Evolutionary conservation across 2,329 filamentous ascomycete species (phyloP).

Genomic region (Fusarium sp.): DNA sequence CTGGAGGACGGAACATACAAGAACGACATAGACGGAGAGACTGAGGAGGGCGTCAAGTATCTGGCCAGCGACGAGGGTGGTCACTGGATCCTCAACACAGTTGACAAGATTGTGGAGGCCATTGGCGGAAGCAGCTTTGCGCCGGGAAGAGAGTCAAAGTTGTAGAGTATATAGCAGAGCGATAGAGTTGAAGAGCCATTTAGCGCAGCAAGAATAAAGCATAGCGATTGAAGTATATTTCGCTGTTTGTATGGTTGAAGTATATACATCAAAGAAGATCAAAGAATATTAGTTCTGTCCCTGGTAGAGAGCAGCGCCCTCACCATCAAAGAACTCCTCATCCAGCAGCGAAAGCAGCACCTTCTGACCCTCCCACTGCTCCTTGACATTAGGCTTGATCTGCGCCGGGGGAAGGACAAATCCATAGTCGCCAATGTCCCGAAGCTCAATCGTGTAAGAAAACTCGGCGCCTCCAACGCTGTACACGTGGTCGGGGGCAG

Average conservation of each 20-base stretch:
- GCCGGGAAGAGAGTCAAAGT: conserved; percentile 36
- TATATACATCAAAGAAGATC: background rate
- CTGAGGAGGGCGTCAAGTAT: conserved; percentile 52
- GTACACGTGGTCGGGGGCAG: conserved; percentile 46
- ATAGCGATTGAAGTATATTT: background rate
- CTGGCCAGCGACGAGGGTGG: conserved; percentile 59
- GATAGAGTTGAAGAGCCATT: background rate
- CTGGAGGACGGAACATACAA: conserved; percentile 73
- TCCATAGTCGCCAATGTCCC: conserved; percentile 49
- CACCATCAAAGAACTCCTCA: conserved; percentile 51
- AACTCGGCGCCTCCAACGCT: conserved; percentile 47
- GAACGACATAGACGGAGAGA: conserved; percentile 49
- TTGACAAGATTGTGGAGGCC: conserved; percentile 59
- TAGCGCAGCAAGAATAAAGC: background rate
- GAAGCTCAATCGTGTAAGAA: conserved; percentile 55
- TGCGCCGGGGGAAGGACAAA: conserved; percentile 54
- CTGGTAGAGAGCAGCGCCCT: conserved; percentile 38
- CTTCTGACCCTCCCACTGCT: conserved; percentile 54
- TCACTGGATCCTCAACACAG: conserved; percentile 59
- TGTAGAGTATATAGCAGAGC: conserved; percentile 9
- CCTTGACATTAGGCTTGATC: conserved; percentile 51
- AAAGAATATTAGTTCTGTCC: conserved; percentile 11
- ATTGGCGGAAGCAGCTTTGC: conserved; percentile 59
- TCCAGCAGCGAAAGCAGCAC: conserved; percentile 48
- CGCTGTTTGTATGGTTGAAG: background rate